Evolutionary conservation across 1,139 yeast genomes (phyloP).

Genomic region (Candida buenavistaensis): DNA sequence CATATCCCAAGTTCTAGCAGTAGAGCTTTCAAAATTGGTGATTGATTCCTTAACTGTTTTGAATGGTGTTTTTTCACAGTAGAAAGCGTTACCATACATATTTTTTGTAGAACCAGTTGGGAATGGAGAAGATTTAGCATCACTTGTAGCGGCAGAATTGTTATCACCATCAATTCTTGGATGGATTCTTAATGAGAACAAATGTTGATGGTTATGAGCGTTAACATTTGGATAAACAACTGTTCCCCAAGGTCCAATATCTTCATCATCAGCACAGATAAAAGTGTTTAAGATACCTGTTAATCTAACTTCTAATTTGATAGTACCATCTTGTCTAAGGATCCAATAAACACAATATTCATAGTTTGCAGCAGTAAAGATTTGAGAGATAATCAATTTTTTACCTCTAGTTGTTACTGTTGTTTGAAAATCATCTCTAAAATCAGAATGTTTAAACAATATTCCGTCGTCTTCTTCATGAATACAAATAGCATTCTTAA

Average conservation of each 20-base stretch:
- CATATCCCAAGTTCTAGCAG: constrained; percentile 77
- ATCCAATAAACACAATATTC: constrained; percentile 84
- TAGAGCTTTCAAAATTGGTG: constrained; percentile 59
- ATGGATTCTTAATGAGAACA: constrained; percentile 76
- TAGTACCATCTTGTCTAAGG: constrained; percentile 81
- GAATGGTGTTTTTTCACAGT: constrained; percentile 60
- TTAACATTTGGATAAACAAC: constrained; percentile 76
- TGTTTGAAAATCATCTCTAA: constrained; percentile 77
- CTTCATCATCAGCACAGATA: constrained; percentile 62
- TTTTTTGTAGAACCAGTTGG: constrained; percentile 68
- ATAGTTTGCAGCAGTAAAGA: constrained; percentile 83
- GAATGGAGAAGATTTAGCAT: constrained; percentile 58
- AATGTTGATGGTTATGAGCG: constrained; percentile 85
- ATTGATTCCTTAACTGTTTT: constrained; percentile 68
- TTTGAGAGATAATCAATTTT: constrained; percentile 70
- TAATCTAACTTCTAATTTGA: constrained; percentile 72
- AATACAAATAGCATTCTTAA: constrained; percentile 76
- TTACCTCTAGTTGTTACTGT: constrained; percentile 75
- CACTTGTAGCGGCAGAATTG: constrained; percentile 71
- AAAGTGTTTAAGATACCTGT: constrained; percentile 81
- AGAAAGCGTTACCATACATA: constrained; percentile 74
- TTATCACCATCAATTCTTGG: constrained; percentile 81
- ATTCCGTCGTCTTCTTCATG: constrained; percentile 86
- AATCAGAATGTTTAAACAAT: constrained; percentile 78
- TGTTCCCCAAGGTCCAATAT: constrained; percentile 75